Conservation (phyloP, 441 rosid species). For the Arabidopsis hybrid region DNA sequence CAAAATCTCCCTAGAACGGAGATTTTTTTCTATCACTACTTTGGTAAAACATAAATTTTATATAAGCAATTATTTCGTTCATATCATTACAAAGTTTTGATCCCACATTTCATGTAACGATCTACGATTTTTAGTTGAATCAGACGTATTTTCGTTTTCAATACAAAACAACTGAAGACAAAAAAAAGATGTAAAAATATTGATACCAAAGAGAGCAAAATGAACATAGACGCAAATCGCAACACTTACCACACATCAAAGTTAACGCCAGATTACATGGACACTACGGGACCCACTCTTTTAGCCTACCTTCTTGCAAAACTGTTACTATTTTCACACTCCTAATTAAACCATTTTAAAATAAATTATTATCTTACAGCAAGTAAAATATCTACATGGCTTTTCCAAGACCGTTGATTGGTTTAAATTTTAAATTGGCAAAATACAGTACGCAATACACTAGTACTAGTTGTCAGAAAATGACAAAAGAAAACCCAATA, state of each 20-base stretch:
- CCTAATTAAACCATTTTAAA: no score
- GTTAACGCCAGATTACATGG: slow-evolving; percentile 21
- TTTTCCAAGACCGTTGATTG: slow-evolving; percentile 13
- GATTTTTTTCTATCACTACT: neutral
- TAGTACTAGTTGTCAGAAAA: slow-evolving; percentile 19
- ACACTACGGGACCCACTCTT: neutral
- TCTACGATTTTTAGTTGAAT: neutral
- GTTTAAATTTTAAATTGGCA: no score
- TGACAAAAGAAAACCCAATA: slow-evolving; percentile 33
- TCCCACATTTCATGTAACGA: neutral
- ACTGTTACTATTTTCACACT: neutral
- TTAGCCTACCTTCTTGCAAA: neutral
- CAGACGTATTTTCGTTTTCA: neutral
- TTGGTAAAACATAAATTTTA: neutral
- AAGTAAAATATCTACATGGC: slow-evolving; percentile 32
- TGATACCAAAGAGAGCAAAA: neutral
- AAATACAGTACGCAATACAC: no score
- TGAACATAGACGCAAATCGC: slow-evolving; percentile 37
- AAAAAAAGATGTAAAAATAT: neutral
- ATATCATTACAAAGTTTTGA: neutral
- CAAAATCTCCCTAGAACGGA: neutral
- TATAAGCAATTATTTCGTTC: neutral
- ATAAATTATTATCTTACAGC: no score
- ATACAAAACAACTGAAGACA: neutral
- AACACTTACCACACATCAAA: slow-evolving; percentile 7